A percentile compares a stretch with the other conserved stretches of the same genome.
These are phyloP conservation scores for Claviceps purpurea DNA, from an alignment of 2,329 filamentous ascomycete genomes.

Conservation along the genomic window DNA sequence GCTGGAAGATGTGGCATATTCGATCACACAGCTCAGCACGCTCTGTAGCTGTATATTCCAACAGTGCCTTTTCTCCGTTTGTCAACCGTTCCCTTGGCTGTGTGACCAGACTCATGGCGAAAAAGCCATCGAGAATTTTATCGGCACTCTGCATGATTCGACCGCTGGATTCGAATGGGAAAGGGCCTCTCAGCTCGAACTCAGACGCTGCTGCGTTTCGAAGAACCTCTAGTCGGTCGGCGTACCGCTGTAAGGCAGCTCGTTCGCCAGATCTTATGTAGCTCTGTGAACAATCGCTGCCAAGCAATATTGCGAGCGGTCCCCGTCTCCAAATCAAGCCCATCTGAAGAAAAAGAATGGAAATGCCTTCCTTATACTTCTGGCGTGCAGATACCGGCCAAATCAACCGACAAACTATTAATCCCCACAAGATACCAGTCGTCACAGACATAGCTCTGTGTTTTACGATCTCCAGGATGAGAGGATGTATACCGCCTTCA, in stretches of 20 bases:
- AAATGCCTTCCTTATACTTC: conserved; percentile 75
- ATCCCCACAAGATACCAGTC: conserved; percentile 72
- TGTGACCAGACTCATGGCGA: conserved; percentile 84
- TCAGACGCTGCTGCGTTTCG: conserved; percentile 58
- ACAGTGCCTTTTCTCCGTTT: conserved; percentile 61
- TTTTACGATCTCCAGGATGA: conserved; percentile 70
- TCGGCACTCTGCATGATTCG: conserved; percentile 63
- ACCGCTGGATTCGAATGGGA: conserved; percentile 55
- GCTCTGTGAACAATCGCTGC: conserved; percentile 39
- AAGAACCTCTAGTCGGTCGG: conserved; percentile 54
- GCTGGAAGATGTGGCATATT: conserved; percentile 70
- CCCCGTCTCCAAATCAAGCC: conserved; percentile 86
- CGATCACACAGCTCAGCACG: conserved; percentile 65
- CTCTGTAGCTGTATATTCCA: conserved; percentile 66
- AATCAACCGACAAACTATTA: conserved; percentile 71
- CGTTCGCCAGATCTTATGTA: conserved; percentile 82
- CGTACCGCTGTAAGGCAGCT: conserved; percentile 64
- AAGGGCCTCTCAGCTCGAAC: conserved; percentile 71
- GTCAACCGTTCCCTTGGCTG: conserved; percentile 60
- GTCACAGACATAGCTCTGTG: conserved; percentile 75
- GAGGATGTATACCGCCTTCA: conserved; percentile 65
- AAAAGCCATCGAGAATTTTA: conserved; percentile 74
- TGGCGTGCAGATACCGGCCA: conserved; percentile 79
- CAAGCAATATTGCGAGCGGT: conserved; percentile 60
- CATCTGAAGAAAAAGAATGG: conserved; percentile 78